Percentiles rank a stretch among this genome's conserved stretches.
These are phyloP conservation scores for Saccharata proteae DNA, from an alignment of 2,329 filamentous ascomycete genomes.

Conservation along the genomic window DNA sequence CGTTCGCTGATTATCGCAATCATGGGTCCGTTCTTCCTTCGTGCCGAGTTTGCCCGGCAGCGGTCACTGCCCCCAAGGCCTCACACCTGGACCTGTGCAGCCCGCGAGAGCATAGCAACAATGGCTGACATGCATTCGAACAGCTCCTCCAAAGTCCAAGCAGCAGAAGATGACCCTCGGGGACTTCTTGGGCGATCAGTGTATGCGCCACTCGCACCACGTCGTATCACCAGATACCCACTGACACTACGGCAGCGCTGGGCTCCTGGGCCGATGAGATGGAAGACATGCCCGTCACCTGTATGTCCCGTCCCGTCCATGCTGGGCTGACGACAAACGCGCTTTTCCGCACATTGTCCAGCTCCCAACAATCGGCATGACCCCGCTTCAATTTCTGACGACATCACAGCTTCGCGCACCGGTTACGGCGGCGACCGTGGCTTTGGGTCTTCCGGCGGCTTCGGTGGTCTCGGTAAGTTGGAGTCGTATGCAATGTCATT, in stretches of 20 bases:
- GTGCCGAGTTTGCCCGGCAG: conserved; percentile 16
- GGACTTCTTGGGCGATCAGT: conserved; percentile 85
- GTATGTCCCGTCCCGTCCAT: conserved; percentile 46
- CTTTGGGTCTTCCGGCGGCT: conserved; percentile 20
- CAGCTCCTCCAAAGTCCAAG: conserved; percentile 89
- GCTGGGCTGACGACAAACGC: too few species aligned
- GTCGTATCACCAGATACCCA: conserved; percentile 12
- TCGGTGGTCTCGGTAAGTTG: conserved; percentile 5
- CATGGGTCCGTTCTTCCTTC: conserved; percentile 38
- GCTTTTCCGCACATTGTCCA: conserved; percentile 3
- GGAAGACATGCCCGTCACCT: conserved; percentile 66
- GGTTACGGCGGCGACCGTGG: conserved; percentile 34
- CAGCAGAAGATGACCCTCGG: conserved; percentile 94
- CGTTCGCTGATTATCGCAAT: conserved; percentile 40
- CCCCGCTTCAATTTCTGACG: conserved; percentile 8
- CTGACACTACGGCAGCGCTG: conserved; percentile 40
- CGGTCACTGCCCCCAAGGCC: conserved; percentile 6
- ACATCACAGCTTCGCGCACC: conserved; percentile 26
- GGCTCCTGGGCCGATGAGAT: conserved; percentile 99
- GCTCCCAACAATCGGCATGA: conserved; percentile 6
- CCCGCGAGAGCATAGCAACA: conserved; percentile 2
- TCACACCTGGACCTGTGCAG: conserved; percentile 1
- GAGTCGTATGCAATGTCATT: not conserved
- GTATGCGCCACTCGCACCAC: conserved; percentile 43
- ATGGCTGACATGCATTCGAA: conserved; percentile 32